A percentile compares a stretch with the other conserved stretches of the same genome.
phyloP scores from a whole-genome alignment of 2,329 filamentous ascomycete species.

The Venturia carpophila region DNA sequence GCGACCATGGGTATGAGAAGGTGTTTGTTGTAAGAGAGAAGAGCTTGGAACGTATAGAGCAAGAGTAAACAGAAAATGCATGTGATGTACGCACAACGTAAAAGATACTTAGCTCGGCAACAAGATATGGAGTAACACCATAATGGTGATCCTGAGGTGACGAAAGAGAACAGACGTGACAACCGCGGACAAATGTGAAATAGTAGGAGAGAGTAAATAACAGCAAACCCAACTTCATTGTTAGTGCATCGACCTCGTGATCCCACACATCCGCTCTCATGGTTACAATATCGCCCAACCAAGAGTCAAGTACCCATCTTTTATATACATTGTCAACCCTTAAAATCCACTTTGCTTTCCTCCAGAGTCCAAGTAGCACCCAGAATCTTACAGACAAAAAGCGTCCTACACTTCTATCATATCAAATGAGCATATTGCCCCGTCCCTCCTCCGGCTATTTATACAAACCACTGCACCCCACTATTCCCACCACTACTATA shows the following conservation, averaged over 20 bases:
- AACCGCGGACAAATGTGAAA: too few relatives aligned
- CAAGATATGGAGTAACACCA: too few relatives aligned
- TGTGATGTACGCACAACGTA: too few relatives aligned
- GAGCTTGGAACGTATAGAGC: too few relatives aligned
- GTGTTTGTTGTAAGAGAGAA: too few relatives aligned
- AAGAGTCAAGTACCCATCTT: neutral
- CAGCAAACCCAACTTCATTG: neutral
- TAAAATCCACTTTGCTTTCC: neutral
- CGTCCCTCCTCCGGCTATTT: neutral
- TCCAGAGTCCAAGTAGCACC: neutral
- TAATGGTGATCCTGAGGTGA: too few relatives aligned
- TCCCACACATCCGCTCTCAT: neutral
- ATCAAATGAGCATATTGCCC: neutral
- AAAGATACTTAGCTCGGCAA: too few relatives aligned
- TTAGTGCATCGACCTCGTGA: neutral
- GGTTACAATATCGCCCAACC: neutral
- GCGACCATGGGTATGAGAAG: too few relatives aligned
- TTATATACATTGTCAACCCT: neutral
- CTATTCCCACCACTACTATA: neutral
- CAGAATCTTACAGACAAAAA: neutral
- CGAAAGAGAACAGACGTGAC: too few relatives aligned
- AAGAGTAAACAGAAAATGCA: too few relatives aligned
- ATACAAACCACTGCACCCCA: conserved; percentile 9
- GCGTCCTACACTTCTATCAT: neutral
- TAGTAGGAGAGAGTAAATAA: too few relatives aligned